Conservation (phyloP, 139 green algal species). For the Asterochloris erici region DNA sequence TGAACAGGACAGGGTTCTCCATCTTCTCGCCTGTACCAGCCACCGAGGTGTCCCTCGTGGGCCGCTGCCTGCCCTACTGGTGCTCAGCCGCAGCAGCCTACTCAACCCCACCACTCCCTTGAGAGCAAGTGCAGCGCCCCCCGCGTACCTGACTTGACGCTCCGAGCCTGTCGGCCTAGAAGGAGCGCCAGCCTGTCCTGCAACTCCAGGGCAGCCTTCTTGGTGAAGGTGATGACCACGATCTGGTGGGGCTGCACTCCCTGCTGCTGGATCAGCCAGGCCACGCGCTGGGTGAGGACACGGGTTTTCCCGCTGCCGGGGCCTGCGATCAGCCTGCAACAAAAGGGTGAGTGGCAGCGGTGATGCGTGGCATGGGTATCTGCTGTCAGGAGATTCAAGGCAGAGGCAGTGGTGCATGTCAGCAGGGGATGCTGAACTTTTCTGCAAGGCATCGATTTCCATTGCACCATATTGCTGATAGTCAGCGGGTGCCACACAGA, state of each 20-base stretch:
- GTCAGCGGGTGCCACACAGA: too few species aligned
- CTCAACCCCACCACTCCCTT: too few species aligned
- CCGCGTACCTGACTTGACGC: background rate
- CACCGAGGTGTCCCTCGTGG: background rate
- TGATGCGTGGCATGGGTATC: background rate
- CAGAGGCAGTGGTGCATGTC: too few species aligned
- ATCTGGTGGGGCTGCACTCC: slow-evolving; percentile 41
- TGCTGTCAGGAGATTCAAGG: too few species aligned
- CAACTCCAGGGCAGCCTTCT: slow-evolving; percentile 63
- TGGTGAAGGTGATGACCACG: slow-evolving; percentile 83
- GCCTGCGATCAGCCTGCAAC: slow-evolving; percentile 31
- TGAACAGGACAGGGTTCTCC: too few species aligned
- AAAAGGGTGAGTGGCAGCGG: background rate
- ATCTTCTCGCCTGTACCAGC: too few species aligned
- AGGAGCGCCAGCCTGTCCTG: slow-evolving; percentile 35
- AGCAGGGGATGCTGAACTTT: too few species aligned
- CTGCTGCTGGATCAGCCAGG: slow-evolving; percentile 46
- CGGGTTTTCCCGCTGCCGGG: slow-evolving; percentile 81
- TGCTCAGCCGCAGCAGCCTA: too few species aligned
- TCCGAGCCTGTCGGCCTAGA: slow-evolving; percentile 22
- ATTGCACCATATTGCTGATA: too few species aligned
- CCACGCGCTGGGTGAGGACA: slow-evolving; percentile 60
- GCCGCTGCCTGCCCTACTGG: background rate
- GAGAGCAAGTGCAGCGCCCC: too few species aligned
- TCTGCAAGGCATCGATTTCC: too few species aligned